These are phyloP conservation scores for Murraya paniculata DNA, from an alignment of 345 rosid genomes.

Conservation along the genomic window DNA sequence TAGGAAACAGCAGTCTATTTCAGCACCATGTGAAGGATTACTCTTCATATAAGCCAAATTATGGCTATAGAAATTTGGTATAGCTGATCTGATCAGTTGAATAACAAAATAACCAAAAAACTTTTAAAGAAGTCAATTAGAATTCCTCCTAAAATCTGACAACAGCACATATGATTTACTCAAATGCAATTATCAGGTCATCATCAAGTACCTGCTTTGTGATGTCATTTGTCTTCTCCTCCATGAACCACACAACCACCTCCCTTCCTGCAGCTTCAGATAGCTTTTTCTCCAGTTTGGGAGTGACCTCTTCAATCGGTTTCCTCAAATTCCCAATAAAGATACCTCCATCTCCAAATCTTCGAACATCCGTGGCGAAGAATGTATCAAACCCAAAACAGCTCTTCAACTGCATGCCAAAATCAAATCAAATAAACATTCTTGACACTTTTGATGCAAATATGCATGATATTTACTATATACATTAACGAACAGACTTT, in stretches of 20 bases:
- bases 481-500: neutral
- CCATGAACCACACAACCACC: constrained; percentile 93
- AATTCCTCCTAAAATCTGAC: neutral
- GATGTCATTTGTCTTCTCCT: constrained; percentile 73
- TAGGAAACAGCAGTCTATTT: neutral
- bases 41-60: neutral
- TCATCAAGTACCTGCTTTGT: constrained; percentile 65
- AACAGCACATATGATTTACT: neutral
- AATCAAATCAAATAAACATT: constrained; percentile 2
- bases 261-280: constrained; percentile 86
- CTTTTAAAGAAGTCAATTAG: neutral
- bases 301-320: constrained; percentile 80
- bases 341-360: constrained; percentile 97
- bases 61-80: neutral
- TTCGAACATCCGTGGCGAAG: constrained; percentile 84
- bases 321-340: constrained; percentile 79
- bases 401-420: constrained; percentile 66
- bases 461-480: neutral
- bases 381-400: constrained; percentile 89
- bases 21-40: neutral
- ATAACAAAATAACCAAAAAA: neutral
- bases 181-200: neutral
- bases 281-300: constrained; percentile 73
- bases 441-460: neutral
- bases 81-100: neutral